Percentiles rank a stretch among this genome's conserved stretches.
phyloP scores from a whole-genome alignment of 441 rosid genomes.

The Mallotus japonicus region DNA sequence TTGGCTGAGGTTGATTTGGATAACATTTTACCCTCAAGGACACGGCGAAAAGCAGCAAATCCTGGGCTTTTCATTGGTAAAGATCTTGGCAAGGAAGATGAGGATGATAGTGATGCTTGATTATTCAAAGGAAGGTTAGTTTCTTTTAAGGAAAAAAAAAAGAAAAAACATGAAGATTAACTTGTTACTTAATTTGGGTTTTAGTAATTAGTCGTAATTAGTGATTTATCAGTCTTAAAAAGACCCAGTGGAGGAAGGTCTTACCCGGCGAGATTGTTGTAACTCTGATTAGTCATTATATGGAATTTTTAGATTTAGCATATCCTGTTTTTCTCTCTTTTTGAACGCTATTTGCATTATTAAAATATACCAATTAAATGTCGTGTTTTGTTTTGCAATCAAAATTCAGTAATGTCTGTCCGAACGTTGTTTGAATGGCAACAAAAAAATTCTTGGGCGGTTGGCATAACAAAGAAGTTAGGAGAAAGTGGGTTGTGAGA shows the following conservation, averaged over 20 bases:
- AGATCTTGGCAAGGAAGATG: constrained; percentile 22
- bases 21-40: constrained; percentile 82
- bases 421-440: background rate
- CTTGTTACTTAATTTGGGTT: constrained; percentile 4
- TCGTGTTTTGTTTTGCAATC: background rate
- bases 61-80: constrained; percentile 57
- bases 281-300: constrained; percentile 5
- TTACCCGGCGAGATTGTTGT: background rate
- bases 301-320: background rate
- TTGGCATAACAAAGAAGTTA: too few relatives aligned
- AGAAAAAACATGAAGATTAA: background rate
- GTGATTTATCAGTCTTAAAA: background rate
- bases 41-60: constrained; percentile 46
- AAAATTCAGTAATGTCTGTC: background rate
- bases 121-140: constrained; percentile 24
- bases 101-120: constrained; percentile 38
- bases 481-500: too few relatives aligned
- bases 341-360: background rate
- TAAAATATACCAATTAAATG: too few relatives aligned
- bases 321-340: background rate
- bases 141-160: background rate
- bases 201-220: background rate
- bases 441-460: too few relatives aligned
- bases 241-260: too few relatives aligned
- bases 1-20: constrained; percentile 93